Evolutionary conservation across 2,329 filamentous ascomycete species (phyloP).

Genomic region (Mariannaea sp.): DNA sequence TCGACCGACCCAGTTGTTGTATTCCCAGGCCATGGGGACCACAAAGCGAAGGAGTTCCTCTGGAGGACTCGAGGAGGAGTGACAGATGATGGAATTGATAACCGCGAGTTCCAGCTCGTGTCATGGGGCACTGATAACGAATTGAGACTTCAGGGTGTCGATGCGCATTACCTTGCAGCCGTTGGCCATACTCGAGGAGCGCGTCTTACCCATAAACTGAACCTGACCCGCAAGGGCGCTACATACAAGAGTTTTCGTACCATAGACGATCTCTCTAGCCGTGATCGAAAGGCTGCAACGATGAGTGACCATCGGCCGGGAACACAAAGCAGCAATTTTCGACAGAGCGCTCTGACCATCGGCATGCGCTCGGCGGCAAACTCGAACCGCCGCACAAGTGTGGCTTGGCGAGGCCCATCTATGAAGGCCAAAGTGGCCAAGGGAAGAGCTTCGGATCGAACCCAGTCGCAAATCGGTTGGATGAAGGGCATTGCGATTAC

Average conservation of each 20-base stretch:
- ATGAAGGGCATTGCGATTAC: conserved; percentile 72
- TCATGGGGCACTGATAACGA: conserved; percentile 91
- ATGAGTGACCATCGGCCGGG: conserved; percentile 64
- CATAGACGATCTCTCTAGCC: conserved; percentile 61
- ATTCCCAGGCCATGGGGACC: conserved; percentile 65
- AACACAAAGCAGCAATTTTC: conserved; percentile 48
- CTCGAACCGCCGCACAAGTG: conserved; percentile 38
- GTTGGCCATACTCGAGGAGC: conserved; percentile 77
- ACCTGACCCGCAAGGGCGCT: conserved; percentile 81
- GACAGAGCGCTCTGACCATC: conserved; percentile 50
- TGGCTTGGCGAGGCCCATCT: conserved; percentile 60
- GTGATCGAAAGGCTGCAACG: conserved; percentile 63
- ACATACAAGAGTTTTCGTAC: conserved; percentile 84
- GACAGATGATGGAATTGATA: conserved; percentile 70
- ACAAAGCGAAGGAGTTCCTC: conserved; percentile 87
- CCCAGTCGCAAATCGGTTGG: conserved; percentile 66
- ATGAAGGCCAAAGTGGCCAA: conserved; percentile 60
- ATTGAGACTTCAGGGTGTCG: conserved; percentile 76
- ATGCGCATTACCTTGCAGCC: conserved; percentile 64
- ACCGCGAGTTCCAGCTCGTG: conserved; percentile 89
- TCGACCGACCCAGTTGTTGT: conserved; percentile 57
- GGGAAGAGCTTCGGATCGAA: conserved; percentile 51
- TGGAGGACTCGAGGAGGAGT: conserved; percentile 79
- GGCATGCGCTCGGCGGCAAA: conserved; percentile 47
- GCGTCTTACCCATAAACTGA: conserved; percentile 66